Evolutionary conservation across 2,329 filamentous ascomycete genomes (phyloP).

Genomic region (Akanthomyces dipterigenus): DNA sequence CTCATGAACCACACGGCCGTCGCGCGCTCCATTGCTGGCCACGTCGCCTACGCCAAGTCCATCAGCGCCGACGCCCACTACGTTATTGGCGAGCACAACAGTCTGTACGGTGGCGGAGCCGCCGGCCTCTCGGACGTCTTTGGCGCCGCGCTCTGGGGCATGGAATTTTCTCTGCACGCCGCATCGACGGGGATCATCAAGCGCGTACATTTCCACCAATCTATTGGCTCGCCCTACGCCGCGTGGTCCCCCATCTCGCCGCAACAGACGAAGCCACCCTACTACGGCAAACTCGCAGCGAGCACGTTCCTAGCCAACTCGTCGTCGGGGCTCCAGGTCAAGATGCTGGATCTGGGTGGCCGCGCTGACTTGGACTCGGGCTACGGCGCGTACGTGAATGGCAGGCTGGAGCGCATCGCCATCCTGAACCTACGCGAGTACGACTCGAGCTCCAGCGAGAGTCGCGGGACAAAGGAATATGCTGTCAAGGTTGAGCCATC

Average conservation of each 20-base stretch:
- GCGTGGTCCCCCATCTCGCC: constrained; percentile 16
- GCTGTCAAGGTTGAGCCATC: constrained; percentile 12
- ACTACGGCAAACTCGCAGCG: constrained; percentile 20
- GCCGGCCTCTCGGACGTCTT: constrained; percentile 39
- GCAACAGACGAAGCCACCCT: constrained; percentile 16
- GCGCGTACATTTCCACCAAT: constrained; percentile 36
- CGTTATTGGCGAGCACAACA: constrained; percentile 43
- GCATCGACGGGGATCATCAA: constrained; percentile 28
- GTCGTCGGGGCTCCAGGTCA: constrained; percentile 9
- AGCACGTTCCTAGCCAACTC: constrained; percentile 17
- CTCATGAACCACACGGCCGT: constrained; percentile 31
- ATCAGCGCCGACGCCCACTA: constrained; percentile 22
- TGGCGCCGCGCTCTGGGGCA: constrained; percentile 41
- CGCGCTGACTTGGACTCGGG: constrained; percentile 16
- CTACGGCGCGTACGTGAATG: constrained; percentile 18
- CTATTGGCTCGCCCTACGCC: constrained; percentile 18
- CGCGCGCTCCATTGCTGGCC: constrained; percentile 24
- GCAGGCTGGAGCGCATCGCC: constrained; percentile 15
- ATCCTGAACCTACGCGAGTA: constrained; percentile 17
- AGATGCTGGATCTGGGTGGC: constrained; percentile 10
- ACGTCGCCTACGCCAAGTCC: constrained; percentile 17
- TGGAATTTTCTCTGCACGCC: constrained; percentile 36
- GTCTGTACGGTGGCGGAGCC: constrained; percentile 30
- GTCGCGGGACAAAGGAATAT: constrained; percentile 12
- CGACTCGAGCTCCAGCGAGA: constrained; percentile 5